Conservation (phyloP, 1,139 yeast species). For the Lipomyces yarrowii region DNA sequence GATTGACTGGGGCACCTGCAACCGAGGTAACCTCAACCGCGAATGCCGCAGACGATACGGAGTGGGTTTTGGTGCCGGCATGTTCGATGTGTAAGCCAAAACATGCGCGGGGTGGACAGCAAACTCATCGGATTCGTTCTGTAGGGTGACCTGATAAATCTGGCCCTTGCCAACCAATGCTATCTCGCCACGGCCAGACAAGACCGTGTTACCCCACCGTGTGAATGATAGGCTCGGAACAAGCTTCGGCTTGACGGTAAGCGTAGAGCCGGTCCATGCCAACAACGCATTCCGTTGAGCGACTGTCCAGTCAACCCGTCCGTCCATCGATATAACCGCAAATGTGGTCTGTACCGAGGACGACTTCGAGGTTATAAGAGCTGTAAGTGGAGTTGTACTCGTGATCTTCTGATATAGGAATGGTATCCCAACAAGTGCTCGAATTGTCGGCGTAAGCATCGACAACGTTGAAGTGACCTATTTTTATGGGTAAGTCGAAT, state of each 20-base stretch:
- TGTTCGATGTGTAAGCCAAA: constrained; percentile 42
- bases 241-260: constrained; percentile 34
- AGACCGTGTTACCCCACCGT: constrained; percentile 39
- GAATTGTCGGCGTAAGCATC: constrained; percentile 26
- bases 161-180: constrained; percentile 45
- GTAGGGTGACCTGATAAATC: constrained; percentile 41
- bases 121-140: constrained; percentile 40
- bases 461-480: constrained; percentile 33
- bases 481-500: neutral
- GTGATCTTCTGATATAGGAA: constrained; percentile 35
- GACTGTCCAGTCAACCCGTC: constrained; percentile 45
- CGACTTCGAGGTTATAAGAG: constrained; percentile 33
- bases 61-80: constrained; percentile 27
- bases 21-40: constrained; percentile 9
- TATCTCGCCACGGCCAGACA: constrained; percentile 45
- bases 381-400: constrained; percentile 34
- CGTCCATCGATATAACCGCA: constrained; percentile 45
- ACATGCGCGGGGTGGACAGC: constrained; percentile 41
- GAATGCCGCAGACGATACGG: constrained; percentile 31
- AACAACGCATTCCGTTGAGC: constrained; percentile 41
- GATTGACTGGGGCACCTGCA: constrained; percentile 22
- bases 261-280: constrained; percentile 42
- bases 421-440: constrained; percentile 34
- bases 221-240: constrained; percentile 29
- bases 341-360: constrained; percentile 34